Evolutionary conservation across 257 asterid species (phyloP), one percentile per base, ranked within the genome.

Genomic region (Handroanthus guayacan): DNA sequence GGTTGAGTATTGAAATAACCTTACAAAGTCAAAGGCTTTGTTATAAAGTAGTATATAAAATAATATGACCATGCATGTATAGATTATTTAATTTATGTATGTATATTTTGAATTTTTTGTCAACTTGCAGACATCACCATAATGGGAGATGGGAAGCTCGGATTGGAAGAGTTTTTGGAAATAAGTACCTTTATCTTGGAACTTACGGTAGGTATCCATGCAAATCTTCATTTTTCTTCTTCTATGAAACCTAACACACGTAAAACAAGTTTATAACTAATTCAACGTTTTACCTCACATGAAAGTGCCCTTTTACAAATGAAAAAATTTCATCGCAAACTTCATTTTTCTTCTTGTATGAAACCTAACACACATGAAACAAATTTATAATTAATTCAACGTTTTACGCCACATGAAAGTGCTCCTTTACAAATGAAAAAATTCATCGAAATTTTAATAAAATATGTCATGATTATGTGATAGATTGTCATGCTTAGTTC

Each of bases 81-180:
- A 52, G n/a, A 63, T 8, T 8, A 52, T 14, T 36, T 11, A 0
- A 13, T 20, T 10, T 47, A 14, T 11, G 17, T 7, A 36, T 44
- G 1, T 50, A 61, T 12, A 25, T 18, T 62, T 69, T 71, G 16
- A 71, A 62, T 50, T 25, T 17, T 39, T 16, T 71, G 10, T 10
- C 39, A 55, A 75, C 55, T 72, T 78, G 74, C 81, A 92, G 97
- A 71, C 97, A 92, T 78, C 97, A 92, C 45, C 96, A 92, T 68
- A 92, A 92, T 71, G 97, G 97, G 80, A 88, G 96, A 90, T 92
- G 97, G 97, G 97, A 92, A 85, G 97, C 96, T 69, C 84, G 97
- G 75, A 92, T 92, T 25, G 97, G 97, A 9, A 76, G 96, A 74
- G 96, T 92, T 50, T 92, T 92, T 51, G 97, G 97, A 74, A 92